Evolutionary conservation across 768 basidiomycete species (phyloP), one percentile per base, ranked within the genome.

Genomic region (Polyporus arcularius): DNA sequence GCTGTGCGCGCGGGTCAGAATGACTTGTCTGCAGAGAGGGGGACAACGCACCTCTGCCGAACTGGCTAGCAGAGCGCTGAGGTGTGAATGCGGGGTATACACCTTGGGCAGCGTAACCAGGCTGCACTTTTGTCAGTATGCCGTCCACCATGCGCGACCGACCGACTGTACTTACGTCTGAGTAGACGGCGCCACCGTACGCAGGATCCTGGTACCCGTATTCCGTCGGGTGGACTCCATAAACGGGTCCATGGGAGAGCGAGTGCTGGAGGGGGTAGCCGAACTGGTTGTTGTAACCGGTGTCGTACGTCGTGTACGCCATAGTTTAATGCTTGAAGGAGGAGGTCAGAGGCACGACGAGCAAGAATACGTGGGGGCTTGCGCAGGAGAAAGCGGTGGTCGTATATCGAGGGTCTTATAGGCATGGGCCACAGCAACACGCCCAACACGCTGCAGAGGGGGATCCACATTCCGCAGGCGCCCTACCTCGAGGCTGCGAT

Each of bases 81-180:
- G 70, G 65, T 3, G 68, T 41, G 69, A 85, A 85, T 57, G 78
- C 73, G 8, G 78, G 76, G 68, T 85, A 85, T 3, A 75, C 71
- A 39, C 53, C 48, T 26, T 26, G 21, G 2, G 56, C n/a, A 41
- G 75, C 68, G 58, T 85, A 85, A 4, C 53, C 53, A 14, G 18
- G 41, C 28, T 55, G 32, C 7, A 26, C 9, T 48, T 26, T 11
- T 26, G 21, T 26, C 21, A 21, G 10, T 21, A 45, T 15, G 4
- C 41, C 10, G 31, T 4, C 11, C 30, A 31, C 1, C 15, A 26
- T 2, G 21, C 39, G 52, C 16, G 12, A 10, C 18, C 4, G 52
- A 55, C 30, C 5, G 39, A 12, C 6, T 16, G 21, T 30, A 53
- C 77, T 65, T 64, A 84, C 85, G 50, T 82, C 79, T 70, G 73